phyloP scores from a whole-genome alignment of 495 filamentous ascomycete genomes.

The Xylaria palmicola region DNA sequence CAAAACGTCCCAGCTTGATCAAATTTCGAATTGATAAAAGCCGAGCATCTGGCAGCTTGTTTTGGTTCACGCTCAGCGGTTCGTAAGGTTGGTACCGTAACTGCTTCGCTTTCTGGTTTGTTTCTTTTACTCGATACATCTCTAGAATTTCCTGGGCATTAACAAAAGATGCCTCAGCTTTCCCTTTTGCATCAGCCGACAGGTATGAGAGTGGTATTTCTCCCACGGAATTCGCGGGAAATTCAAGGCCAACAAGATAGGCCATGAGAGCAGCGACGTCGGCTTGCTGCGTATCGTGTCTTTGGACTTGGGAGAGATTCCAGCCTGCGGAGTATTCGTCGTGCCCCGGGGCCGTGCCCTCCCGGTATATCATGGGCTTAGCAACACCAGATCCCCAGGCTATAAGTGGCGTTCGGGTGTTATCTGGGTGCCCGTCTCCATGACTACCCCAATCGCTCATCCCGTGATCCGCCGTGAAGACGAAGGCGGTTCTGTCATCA shows the following conservation, averaged over 20 bases:
- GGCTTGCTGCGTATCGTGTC: slow-evolving; percentile 91
- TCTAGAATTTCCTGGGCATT: slow-evolving; percentile 91
- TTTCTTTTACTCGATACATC: slow-evolving; percentile 96
- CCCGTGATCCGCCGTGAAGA: slow-evolving; percentile 97
- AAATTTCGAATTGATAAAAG: slow-evolving; percentile 63
- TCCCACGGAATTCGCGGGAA: slow-evolving; percentile 95
- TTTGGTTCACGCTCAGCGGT: slow-evolving; percentile 54
- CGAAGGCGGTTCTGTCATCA: slow-evolving; percentile 90
- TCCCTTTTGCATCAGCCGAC: slow-evolving; percentile 65
- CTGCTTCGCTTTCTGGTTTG: slow-evolving; percentile 71
- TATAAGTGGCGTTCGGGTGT: slow-evolving; percentile 91
- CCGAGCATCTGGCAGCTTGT: slow-evolving; percentile 65
- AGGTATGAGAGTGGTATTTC: slow-evolving; percentile 85
- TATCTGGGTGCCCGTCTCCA: slow-evolving; percentile 96
- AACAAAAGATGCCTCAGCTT: slow-evolving; percentile 80
- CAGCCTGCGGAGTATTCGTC: slow-evolving; percentile 93
- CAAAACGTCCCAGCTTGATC: slow-evolving; percentile 64
- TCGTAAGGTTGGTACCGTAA: slow-evolving; percentile 74
- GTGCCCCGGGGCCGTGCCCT: slow-evolving; percentile 68
- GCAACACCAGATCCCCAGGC: slow-evolving; percentile 94
- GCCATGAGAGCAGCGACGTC: slow-evolving; percentile 97
- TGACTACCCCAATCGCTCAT: slow-evolving; percentile 99
- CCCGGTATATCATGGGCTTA: slow-evolving; percentile 58
- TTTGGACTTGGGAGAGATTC: slow-evolving; percentile 73
- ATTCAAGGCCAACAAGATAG: slow-evolving; percentile 86